A percentile compares a stretch with the other conserved stretches of the same genome.
These are phyloP conservation scores for Verruconis gallopava DNA, from an alignment of 2,329 filamentous ascomycete species.

Conservation along the genomic window DNA sequence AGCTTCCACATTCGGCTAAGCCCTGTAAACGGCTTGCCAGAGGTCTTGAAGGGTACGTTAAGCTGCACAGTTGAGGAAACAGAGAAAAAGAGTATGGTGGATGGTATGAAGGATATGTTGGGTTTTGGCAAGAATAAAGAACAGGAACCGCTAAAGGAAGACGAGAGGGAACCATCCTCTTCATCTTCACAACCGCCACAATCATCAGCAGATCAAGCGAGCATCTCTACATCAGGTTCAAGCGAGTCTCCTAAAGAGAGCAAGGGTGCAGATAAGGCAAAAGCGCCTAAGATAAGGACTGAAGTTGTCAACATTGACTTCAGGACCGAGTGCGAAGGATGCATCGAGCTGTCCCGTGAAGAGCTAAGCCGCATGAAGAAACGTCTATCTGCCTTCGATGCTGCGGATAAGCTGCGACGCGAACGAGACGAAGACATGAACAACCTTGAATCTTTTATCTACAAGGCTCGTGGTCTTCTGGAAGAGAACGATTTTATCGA, in stretches of 20 bases:
- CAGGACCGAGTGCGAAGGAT: constrained; percentile 31
- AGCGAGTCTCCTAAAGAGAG: constrained; percentile 32
- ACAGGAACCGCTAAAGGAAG: constrained; percentile 55
- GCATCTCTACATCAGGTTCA: constrained; percentile 23
- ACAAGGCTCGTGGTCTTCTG: constrained; percentile 72
- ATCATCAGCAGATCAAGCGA: constrained; percentile 22
- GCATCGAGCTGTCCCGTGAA: constrained; percentile 45
- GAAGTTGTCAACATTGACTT: constrained; percentile 41
- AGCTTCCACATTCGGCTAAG: constrained; percentile 65
- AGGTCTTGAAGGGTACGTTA: constrained; percentile 60
- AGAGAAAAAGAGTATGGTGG: constrained; percentile 67
- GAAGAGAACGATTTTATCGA: constrained; percentile 61
- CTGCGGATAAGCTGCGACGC: constrained; percentile 65
- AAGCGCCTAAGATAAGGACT: constrained; percentile 34
- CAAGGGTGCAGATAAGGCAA: constrained; percentile 33
- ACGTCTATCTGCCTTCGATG: constrained; percentile 65
- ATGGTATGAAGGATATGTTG: constrained; percentile 91
- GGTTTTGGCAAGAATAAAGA: constrained; percentile 79
- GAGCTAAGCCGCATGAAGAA: constrained; percentile 49
- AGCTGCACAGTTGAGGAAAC: constrained; percentile 70
- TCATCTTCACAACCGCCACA: constrained; percentile 34
- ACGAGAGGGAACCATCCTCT: constrained; percentile 36
- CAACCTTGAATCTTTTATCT: constrained; percentile 85
- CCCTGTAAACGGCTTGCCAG: constrained; percentile 63
- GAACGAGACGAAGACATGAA: constrained; percentile 80